These are phyloP conservation scores for Cruciata laevipes DNA, from an alignment of 257 asterid genomes.

Conservation along the genomic window DNA sequence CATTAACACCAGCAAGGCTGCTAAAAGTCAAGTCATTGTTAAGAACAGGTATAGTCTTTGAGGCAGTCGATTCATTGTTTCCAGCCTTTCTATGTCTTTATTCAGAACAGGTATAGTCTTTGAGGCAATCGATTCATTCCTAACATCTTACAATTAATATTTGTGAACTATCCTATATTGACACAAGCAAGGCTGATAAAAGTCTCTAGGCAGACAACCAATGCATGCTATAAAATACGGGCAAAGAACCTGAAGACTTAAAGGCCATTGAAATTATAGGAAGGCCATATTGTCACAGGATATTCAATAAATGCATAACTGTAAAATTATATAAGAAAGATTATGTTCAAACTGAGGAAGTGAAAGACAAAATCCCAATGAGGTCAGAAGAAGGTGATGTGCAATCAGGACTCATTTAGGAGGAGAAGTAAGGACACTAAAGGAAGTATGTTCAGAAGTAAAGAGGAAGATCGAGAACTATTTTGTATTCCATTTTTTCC, in stretches of 20 bases:
- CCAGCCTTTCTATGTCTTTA: not conserved
- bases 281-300: not conserved
- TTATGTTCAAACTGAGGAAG: no score
- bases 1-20: not conserved
- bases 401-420: no score
- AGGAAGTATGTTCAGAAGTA: not conserved
- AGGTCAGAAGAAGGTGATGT: no score
- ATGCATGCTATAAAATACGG: not conserved
- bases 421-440: no score
- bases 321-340: not conserved
- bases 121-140: no score
- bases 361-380: no score
- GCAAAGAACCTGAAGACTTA: conserved; percentile 2
- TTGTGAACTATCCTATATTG: not conserved
- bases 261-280: not conserved
- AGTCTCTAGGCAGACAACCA: no score
- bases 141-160: not conserved
- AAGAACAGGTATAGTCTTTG: no score
- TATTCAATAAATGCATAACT: no score
- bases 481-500: not conserved
- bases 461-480: not conserved
- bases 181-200: not conserved
- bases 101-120: no score
- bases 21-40: no score
- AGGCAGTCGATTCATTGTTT: not conserved